Conservation (phyloP, 2,329 filamentous ascomycete species). For the Clarireedia homoeocarpa region DNA sequence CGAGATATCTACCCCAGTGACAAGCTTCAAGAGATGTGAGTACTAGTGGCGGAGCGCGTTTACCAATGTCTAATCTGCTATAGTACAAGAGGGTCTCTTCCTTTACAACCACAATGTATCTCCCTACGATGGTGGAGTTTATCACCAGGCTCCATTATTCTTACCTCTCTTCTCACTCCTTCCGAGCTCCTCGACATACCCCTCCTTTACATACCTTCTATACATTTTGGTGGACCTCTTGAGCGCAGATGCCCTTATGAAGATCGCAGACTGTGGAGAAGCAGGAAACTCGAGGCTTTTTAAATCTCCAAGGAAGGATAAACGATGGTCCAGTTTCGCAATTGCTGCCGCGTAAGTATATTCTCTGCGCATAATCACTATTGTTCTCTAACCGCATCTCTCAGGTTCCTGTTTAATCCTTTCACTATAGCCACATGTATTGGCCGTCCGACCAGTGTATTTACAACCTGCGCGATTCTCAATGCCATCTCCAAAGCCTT, state of each 20-base stretch:
- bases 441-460: slow-evolving; percentile 78
- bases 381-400: background rate
- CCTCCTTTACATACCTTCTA: slow-evolving; percentile 69
- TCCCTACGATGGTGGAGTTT: slow-evolving; percentile 89
- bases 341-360: slow-evolving; percentile 67
- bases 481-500: slow-evolving; percentile 77
- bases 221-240: slow-evolving; percentile 77
- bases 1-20: slow-evolving; percentile 93
- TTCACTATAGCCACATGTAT: slow-evolving; percentile 89
- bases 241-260: slow-evolving; percentile 69
- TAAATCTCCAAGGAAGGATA: slow-evolving; percentile 67
- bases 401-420: slow-evolving; percentile 85
- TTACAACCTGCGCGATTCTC: slow-evolving; percentile 83
- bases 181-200: slow-evolving; percentile 57
- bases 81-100: slow-evolving; percentile 94
- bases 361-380: background rate
- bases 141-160: slow-evolving; percentile 76
- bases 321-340: slow-evolving; percentile 65
- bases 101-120: slow-evolving; percentile 95
- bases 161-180: slow-evolving; percentile 87
- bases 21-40: slow-evolving; percentile 91
- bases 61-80: slow-evolving; percentile 7
- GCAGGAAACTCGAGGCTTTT: slow-evolving; percentile 67
- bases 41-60: background rate
- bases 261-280: slow-evolving; percentile 76